Evolutionary conservation across 2,329 filamentous ascomycete species (phyloP).

Genomic region (Aureobasidium zeae): DNA sequence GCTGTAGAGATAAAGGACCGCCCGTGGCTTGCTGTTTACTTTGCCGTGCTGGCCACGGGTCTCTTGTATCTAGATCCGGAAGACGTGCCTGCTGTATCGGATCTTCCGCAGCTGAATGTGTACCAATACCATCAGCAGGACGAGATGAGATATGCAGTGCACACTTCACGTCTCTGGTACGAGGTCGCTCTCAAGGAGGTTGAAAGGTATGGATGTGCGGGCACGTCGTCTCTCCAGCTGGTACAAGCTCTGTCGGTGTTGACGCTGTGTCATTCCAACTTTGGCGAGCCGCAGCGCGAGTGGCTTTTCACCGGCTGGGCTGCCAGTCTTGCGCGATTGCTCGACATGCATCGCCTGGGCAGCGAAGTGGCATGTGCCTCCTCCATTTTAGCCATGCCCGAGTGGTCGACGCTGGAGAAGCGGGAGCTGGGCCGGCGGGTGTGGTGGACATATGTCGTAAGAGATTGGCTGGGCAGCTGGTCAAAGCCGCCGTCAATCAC

Average conservation of each 20-base stretch:
- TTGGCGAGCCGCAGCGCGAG: constrained; percentile 13
- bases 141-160: constrained; percentile 5
- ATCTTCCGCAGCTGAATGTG: constrained; percentile 8
- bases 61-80: constrained; percentile 12
- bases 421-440: constrained; percentile 15
- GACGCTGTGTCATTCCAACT: constrained; percentile 14
- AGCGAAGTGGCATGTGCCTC: not conserved
- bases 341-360: constrained; percentile 15
- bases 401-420: constrained; percentile 8
- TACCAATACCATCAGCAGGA: constrained; percentile 5
- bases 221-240: not conserved
- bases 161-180: constrained; percentile 15
- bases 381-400: not conserved
- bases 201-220: constrained; percentile 5
- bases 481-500: constrained; percentile 11
- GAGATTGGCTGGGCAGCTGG: constrained; percentile 16
- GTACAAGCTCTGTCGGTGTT: constrained; percentile 13
- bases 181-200: constrained; percentile 13
- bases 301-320: constrained; percentile 11
- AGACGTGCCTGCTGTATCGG: constrained; percentile 7
- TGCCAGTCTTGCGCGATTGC: constrained; percentile 8
- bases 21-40: constrained; percentile 13
- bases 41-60: constrained; percentile 9
- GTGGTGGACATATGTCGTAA: constrained; percentile 15
- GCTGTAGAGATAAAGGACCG: not conserved